Base-by-base conservation (phyloP, 345 rosid genomes). In the Rhizophora apiculata region DNA sequence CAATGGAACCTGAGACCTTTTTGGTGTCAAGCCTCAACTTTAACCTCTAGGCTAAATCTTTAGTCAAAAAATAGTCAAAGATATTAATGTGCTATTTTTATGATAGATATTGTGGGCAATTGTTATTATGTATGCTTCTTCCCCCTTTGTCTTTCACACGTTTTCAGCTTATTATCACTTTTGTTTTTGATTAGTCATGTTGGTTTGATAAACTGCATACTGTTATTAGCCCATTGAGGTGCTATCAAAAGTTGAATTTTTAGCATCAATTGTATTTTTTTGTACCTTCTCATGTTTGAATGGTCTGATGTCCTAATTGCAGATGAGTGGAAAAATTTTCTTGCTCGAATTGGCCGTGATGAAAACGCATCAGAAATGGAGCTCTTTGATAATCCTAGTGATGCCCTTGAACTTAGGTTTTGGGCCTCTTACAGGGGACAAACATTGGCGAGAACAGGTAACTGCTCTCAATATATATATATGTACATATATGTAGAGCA, bases 351-450 rank as follows among this genome's bases (percentile, higher is more conserved):
- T 72, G 97, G 97, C n/a, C 96, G 90, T 37, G 95, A 92, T 85
- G 99, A 95, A 83, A 92, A 85, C 84, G 80, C 91, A n/a, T 27
- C 65, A 58, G 99, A 89, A 64, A 78, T 83, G 0, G 99, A 95
- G 54, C 92, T 92, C 62, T 77, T 73, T 74, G 89, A 87, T 61
- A 88, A 79, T 76, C 75, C 85, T 60, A 81, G 70, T 77, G 99
- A 95, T 72, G 68, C 83, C 71, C 96, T 92, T 83, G 99, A 95
- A 84, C 99, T 95, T 77, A 88, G 97, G 69, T 85, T 89, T 82
- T 95, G 99, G 99, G 99, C 99, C 63, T 95, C 99, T 62, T 95
- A 95, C 74, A 91, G 99, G 29, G 99, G 91, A 46, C 99, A 95
- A 82, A 95, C 99, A 57, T 72, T 95, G 73, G 97, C 99, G 46